phyloP scores from a whole-genome alignment of 2,329 filamentous ascomycete species.

The Diaporthe capsici region DNA sequence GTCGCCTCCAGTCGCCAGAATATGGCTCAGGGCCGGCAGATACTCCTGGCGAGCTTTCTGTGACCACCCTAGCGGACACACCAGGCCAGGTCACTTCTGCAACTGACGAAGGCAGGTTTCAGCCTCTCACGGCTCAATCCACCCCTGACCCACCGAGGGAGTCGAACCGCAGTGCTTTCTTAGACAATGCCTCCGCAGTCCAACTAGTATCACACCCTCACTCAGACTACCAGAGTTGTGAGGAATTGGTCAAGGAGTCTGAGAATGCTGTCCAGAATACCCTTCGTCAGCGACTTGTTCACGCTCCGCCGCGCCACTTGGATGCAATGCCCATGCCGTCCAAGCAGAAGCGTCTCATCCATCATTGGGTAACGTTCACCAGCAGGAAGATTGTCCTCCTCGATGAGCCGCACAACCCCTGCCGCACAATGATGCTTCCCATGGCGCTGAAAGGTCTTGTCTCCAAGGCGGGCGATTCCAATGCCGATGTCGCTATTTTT shows the following conservation, averaged over 20 bases:
- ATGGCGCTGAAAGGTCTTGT: conserved; percentile 46
- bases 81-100: neutral
- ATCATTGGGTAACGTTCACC: conserved; percentile 48
- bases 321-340: conserved; percentile 41
- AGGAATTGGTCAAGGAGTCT: neutral
- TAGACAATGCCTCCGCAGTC: neutral
- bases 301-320: conserved; percentile 41
- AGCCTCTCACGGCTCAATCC: neutral
- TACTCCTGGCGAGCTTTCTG: neutral
- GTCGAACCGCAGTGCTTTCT: neutral
- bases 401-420: conserved; percentile 47
- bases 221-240: neutral
- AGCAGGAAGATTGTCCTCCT: conserved; percentile 47
- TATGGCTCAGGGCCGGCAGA: neutral
- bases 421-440: conserved; percentile 46
- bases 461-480: conserved; percentile 42
- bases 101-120: neutral
- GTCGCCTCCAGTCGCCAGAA: neutral
- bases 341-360: conserved; percentile 46
- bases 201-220: neutral
- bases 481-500: conserved; percentile 45
- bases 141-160: neutral
- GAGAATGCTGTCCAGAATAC: conserved; percentile 33
- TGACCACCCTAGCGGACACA: neutral
- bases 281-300: conserved; percentile 13